Evolutionary conservation across 139 green algal species (phyloP).

Genomic region (Volvox reticuliferus): DNA sequence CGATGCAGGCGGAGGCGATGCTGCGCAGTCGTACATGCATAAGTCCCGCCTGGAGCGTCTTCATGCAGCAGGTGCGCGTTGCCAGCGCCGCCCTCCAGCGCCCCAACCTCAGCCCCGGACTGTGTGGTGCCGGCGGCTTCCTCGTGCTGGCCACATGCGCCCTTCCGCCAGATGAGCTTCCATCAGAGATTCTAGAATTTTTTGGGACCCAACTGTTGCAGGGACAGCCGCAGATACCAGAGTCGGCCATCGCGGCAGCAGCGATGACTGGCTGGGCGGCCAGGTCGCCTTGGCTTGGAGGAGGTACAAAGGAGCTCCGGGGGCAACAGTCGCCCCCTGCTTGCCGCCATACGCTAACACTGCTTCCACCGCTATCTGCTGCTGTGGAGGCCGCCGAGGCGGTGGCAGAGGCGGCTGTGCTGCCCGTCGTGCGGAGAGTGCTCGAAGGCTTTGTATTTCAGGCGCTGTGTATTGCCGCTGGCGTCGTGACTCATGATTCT

Average conservation of each 20-base stretch:
- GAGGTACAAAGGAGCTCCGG: neutral
- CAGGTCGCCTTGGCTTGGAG: neutral
- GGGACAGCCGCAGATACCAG: neutral
- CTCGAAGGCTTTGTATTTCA: neutral
- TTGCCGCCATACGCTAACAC: neutral
- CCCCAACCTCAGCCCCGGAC: neutral
- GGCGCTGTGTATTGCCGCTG: neutral
- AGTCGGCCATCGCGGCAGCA: no score
- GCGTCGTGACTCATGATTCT: no score
- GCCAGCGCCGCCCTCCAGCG: neutral
- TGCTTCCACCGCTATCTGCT: neutral
- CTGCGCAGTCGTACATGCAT: constrained; percentile 3
- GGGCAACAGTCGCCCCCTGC: no score
- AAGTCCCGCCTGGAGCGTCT: constrained; percentile 26
- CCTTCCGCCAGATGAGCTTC: neutral
- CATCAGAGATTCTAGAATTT: neutral
- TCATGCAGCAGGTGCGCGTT: constrained; percentile 3
- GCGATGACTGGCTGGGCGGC: neutral
- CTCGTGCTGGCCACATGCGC: constrained; percentile 26
- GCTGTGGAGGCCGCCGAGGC: constrained; percentile 1
- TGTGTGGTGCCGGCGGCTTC: neutral
- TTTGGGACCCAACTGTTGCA: neutral
- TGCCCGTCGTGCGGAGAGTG: neutral
- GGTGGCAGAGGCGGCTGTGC: neutral
- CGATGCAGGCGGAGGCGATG: neutral